Percentiles rank a stretch among this genome's conserved stretches.
phyloP scores from a whole-genome alignment of 345 rosid species.

The Eucalyptus regnans region DNA sequence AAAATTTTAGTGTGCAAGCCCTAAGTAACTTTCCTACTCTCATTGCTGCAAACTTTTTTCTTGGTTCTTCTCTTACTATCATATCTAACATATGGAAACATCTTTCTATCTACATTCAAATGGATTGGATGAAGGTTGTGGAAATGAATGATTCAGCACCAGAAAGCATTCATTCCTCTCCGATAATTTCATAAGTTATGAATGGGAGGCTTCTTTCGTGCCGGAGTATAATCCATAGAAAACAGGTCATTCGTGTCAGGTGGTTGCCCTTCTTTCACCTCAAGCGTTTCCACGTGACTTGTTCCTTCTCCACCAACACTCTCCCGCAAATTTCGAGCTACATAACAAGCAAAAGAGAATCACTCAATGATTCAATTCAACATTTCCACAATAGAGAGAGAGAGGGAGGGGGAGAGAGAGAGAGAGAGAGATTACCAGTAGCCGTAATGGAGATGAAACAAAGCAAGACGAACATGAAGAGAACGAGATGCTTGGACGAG shows the following conservation, averaged over 20 bases:
- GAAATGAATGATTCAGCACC: background rate
- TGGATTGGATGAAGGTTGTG: background rate
- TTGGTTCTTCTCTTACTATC: background rate
- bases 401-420: background rate
- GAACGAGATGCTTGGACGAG: slow-evolving; percentile 20
- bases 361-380: background rate
- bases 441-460: slow-evolving; percentile 22
- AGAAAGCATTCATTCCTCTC: background rate
- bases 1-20: background rate
- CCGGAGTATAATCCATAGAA: slow-evolving; percentile 47
- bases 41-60: background rate
- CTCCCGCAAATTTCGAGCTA: slow-evolving; percentile 32
- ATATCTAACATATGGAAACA: background rate
- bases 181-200: slow-evolving; percentile 19
- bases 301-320: background rate
- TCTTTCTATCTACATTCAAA: background rate
- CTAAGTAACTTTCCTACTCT: background rate
- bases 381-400: background rate
- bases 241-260: slow-evolving; percentile 14
- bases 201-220: slow-evolving; percentile 49
- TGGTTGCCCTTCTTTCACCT: background rate
- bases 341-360: background rate
- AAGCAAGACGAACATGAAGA: slow-evolving; percentile 19
- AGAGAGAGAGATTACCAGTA: slow-evolving; percentile 8
- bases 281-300: background rate